Evolutionary conservation across 305 asterid genomes (phyloP).

Genomic region (Fraxinus velutina): DNA sequence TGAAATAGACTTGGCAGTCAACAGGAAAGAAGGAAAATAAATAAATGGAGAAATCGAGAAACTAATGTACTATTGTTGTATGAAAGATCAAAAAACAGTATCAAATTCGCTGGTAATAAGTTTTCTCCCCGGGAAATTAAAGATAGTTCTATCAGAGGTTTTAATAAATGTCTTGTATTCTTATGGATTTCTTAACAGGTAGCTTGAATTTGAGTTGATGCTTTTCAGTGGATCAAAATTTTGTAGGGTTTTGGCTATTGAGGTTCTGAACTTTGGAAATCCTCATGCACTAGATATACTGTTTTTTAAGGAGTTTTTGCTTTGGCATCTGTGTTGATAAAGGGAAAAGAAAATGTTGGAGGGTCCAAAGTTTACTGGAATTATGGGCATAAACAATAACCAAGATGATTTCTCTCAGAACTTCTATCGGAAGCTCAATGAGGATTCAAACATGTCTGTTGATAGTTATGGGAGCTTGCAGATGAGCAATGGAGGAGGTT

Average conservation of each 20-base stretch:
- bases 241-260: constrained; percentile 27
- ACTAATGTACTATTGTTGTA: background rate
- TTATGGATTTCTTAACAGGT: background rate
- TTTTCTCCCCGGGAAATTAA: background rate
- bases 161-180: background rate
- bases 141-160: background rate
- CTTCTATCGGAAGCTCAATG: constrained; percentile 86
- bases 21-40: background rate
- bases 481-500: constrained; percentile 94
- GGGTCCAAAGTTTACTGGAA: constrained; percentile 79
- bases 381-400: constrained; percentile 69
- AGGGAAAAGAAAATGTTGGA: constrained; percentile 63
- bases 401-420: constrained; percentile 73
- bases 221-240: background rate
- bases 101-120: background rate
- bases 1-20: background rate
- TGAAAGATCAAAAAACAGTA: background rate
- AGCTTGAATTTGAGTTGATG: background rate
- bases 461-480: constrained; percentile 94
- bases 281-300: constrained; percentile 47
- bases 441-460: constrained; percentile 86
- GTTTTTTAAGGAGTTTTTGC: constrained; percentile 23
- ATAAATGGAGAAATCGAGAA: background rate
- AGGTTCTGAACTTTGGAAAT: constrained; percentile 27
- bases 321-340: constrained; percentile 21